Percentiles rank a stretch among this genome's conserved stretches.
Conservation (phyloP, 345 rosid species). For the Chamaenerion angustifolium region DNA sequence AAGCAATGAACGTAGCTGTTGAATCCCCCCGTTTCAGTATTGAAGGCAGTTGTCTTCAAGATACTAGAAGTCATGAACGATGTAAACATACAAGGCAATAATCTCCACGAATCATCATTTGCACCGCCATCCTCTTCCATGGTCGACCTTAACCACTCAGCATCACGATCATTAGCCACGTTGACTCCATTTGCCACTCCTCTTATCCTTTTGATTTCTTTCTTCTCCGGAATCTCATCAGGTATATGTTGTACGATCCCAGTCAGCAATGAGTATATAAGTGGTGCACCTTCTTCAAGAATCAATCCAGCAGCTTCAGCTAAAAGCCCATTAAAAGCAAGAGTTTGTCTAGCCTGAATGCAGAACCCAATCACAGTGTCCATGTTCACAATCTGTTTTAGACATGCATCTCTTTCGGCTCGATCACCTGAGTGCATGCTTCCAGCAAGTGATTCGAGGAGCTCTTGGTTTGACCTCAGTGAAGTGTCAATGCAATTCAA, state of each 20-base stretch:
- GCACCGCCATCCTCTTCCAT: conserved; percentile 91
- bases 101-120: conserved; percentile 84
- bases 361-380: conserved; percentile 92
- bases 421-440: conserved; percentile 95
- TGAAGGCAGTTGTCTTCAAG: conserved; percentile 86
- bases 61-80: conserved; percentile 77
- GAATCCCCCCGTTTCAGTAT: conserved; percentile 88
- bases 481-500: conserved; percentile 93
- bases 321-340: conserved; percentile 82
- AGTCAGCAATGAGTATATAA: conserved; percentile 64
- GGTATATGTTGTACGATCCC: conserved; percentile 76
- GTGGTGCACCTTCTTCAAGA: conserved; percentile 77
- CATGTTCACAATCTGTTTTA: conserved; percentile 83
- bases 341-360: conserved; percentile 90
- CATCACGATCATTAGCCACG: conserved; percentile 63
- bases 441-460: conserved; percentile 73
- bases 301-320: conserved; percentile 89
- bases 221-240: conserved; percentile 75
- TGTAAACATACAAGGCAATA: conserved; percentile 83
- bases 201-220: conserved; percentile 69
- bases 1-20: conserved; percentile 88
- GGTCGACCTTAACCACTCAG: conserved; percentile 87
- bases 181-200: conserved; percentile 58
- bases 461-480: conserved; percentile 71
- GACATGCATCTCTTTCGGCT: conserved; percentile 61